Base-by-base conservation (phyloP, 306 rosid genomes). In the Myrica gale region DNA sequence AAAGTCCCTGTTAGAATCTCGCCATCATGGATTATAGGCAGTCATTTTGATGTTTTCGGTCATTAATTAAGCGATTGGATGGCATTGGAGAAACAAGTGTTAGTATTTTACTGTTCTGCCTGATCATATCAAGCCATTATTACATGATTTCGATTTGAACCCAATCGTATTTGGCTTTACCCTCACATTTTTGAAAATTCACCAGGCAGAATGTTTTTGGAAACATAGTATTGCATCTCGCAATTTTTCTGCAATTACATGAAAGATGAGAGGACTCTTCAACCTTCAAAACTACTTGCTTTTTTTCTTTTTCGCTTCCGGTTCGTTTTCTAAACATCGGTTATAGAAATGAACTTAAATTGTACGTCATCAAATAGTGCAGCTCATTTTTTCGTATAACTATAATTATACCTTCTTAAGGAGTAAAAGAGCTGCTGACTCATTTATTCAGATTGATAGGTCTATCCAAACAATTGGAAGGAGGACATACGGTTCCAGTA, bases 401-500 rank as follows among this genome's bases (percentile, higher is more conserved):
- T 43, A 48, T 48, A 5, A 66, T 48, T 66, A 17, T 48, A 66
- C 70, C 6, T 62, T 43, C 50, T 42, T 20, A 41, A 1, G 20
- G 21, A 66, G 5, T n/a, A 66, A 66, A 16, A 66, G 26, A 41
- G 50, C 23, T 41, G 16, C 26, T 42, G 42, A 62, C 46, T 62
- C 46, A n/a, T 66, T 42, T 66, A 15, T 41, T 66, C 70, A 1
- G 41, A 66, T 42, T 66, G 42, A 66, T 66, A 42, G 26, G 70
- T 66, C 70, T 39, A 66, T 66, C 26, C 70, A 66, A 66, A 66
- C 23, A 66, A 42, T 66, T 66, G 11, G 23, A 66, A 41, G 70
- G 50, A 17, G 70, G 70, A 66, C 70, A 42, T 41, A 65, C 70
- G 17, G 50, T 65, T 42, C 70, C 70, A 42, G 50, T 65, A 65